Percentiles rank a stretch among this genome's conserved stretches.
Conservation (phyloP, 2,329 filamentous ascomycete species). For the Ophiocordyceps camponoti-floridani region DNA sequence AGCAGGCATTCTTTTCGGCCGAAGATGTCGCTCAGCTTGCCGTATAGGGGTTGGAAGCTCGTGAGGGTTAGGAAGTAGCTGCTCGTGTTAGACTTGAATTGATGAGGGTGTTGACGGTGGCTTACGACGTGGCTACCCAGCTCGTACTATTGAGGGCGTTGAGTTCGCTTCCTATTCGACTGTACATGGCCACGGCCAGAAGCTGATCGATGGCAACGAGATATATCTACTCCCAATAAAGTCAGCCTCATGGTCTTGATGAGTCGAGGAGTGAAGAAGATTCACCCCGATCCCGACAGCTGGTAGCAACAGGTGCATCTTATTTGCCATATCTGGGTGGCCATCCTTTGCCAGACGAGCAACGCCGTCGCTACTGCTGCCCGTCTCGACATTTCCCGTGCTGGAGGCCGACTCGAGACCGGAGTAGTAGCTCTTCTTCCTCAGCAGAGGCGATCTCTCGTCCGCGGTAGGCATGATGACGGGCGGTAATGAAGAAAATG, state of each 20-base stretch:
- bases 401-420: not conserved
- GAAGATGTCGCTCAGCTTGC: slow-evolving; percentile 54
- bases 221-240: not conserved
- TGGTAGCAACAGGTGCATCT: slow-evolving; percentile 19
- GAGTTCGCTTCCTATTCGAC: slow-evolving; percentile 58
- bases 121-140: slow-evolving; percentile 45
- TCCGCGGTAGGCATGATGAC: not conserved
- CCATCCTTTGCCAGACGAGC: not conserved
- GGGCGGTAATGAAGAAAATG: not conserved
- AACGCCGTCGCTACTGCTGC: not conserved
- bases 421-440: not conserved
- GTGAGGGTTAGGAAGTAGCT: slow-evolving; percentile 59
- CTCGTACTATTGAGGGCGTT: slow-evolving; percentile 56
- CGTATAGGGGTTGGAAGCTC: slow-evolving; percentile 58
- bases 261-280: no score
- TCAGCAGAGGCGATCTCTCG: not conserved
- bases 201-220: slow-evolving; percentile 52
- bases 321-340: slow-evolving; percentile 9
- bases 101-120: not conserved
- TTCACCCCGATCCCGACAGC: slow-evolving; percentile 20
- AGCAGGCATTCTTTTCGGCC: slow-evolving; percentile 49
- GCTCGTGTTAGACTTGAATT: not conserved
- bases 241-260: not conserved
- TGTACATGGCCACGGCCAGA: slow-evolving; percentile 61
- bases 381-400: not conserved